Evolutionary conservation across 441 rosid genomes (phyloP), one percentile per base, ranked within the genome.

Genomic region (Raphanus hybrid): DNA sequence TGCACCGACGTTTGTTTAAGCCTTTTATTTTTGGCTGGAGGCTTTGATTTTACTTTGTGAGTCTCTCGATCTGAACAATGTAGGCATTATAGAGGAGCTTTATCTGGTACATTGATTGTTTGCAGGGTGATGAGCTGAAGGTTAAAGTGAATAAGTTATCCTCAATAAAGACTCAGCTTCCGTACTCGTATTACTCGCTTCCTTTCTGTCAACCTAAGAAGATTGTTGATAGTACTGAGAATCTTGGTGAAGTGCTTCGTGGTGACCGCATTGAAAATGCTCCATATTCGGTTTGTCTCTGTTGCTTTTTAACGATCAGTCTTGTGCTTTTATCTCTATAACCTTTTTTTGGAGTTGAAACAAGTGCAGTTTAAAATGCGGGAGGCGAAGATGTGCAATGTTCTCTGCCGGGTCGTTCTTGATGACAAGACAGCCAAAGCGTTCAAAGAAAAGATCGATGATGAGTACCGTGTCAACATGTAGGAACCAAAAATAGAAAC

Each of bases 381-480:
- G 54, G 91, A 87, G 35, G 84, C 92, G 10, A 80, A 88, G 73
- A 88, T 88, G 92, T 88, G 92, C 79, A 78, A 81, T 70, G 4
- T 82, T 76, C 81, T 90, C 63, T 66, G 94, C 80, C 88, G 82
- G 41, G 59, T 75, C 41, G 71, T 27, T 29, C 94, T 85, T 73
- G 85, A 88, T 78, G 83, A 82, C 1, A 88, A 88, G 82, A 73
- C 86, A 62, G 78, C 88, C 1, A 87, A 88, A 84, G 86, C 82
- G 1, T 86, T 90, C 75, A 88, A 88, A 78, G 91, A 88, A 76
- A 90, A 90, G 83, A 90, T 90, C 15, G 85, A 84, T 71, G 94
- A 90, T 75, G 94, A 90, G 79, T 90, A 90, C 80, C 82, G 90
- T 14, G 90, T 88, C 62, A 90, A 90, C 81, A 90, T 90, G 94